Percentiles rank a stretch among this genome's conserved stretches.
Conservation (phyloP, 2,329 filamentous ascomycete genomes). For the Epichloe amarillans region DNA sequence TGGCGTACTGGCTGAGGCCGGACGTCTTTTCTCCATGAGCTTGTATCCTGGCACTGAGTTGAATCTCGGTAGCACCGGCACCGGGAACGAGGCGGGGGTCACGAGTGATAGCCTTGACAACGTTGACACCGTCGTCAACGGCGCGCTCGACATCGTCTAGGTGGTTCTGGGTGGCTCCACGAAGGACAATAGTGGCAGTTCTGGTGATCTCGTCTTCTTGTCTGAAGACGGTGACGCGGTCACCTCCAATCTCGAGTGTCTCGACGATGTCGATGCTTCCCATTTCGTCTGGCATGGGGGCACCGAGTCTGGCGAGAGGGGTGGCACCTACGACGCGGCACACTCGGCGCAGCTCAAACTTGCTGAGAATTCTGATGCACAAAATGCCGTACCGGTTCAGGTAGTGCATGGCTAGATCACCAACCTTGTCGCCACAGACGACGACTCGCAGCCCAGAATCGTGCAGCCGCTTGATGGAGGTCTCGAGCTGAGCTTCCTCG, state of each 20-base stretch:
- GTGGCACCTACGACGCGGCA: conserved; percentile 95
- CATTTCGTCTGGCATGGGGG: conserved; percentile 99
- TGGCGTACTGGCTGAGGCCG: conserved; percentile 87
- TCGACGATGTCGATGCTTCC: conserved; percentile 88
- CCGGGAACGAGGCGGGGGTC: conserved; percentile 85
- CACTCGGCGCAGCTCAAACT: conserved; percentile 88
- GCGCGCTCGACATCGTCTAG: conserved; percentile 94
- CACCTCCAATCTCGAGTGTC: conserved; percentile 93
- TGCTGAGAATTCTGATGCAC: conserved; percentile 91
- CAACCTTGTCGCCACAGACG: conserved; percentile 83
- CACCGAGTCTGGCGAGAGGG: conserved; percentile 85
- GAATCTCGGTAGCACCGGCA: conserved; percentile 86
- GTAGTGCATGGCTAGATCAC: conserved; percentile 93
- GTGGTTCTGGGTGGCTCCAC: conserved; percentile 95
- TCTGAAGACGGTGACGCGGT: conserved; percentile 95
- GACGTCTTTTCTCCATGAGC: conserved; percentile 85
- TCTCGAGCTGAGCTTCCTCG: conserved; percentile 84
- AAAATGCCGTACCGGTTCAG: conserved; percentile 95
- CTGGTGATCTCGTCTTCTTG: conserved; percentile 88
- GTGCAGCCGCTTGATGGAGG: conserved; percentile 85
- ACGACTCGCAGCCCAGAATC: conserved; percentile 88
- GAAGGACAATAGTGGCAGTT: conserved; percentile 85
- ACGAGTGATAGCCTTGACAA: conserved; percentile 94
- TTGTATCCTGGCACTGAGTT: conserved; percentile 84
- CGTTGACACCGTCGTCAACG: conserved; percentile 95